phyloP scores from a whole-genome alignment of 2,329 filamentous ascomycete genomes.

The Aureobasidium lini region DNA sequence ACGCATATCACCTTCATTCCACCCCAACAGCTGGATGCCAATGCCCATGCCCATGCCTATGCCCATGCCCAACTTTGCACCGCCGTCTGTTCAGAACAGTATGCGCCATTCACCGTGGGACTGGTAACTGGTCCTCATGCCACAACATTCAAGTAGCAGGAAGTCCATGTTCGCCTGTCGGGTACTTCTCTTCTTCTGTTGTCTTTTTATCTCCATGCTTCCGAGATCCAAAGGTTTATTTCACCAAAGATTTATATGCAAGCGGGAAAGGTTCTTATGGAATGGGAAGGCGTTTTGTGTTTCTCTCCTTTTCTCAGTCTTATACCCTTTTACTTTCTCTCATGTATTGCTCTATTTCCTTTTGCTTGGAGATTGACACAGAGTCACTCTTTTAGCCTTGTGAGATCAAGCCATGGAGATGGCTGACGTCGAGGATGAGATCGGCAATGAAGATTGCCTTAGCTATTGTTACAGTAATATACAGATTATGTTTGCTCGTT shows the following conservation, averaged over 20 bases:
- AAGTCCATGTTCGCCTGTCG: background rate
- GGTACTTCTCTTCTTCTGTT: background rate
- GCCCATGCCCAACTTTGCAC: background rate
- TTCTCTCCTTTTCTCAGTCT: background rate
- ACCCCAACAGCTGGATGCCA: background rate
- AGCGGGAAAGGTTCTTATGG: background rate
- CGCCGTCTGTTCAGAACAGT: background rate
- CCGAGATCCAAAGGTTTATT: background rate
- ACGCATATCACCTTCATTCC: background rate
- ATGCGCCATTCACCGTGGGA: background rate
- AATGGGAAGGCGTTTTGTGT: background rate
- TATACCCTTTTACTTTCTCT: background rate
- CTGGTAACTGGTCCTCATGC: background rate
- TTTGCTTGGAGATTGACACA: background rate
- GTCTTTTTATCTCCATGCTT: background rate
- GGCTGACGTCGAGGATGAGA: background rate
- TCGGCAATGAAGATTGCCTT: background rate
- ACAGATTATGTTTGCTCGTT: background rate
- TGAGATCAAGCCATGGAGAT: background rate
- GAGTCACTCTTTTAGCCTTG: background rate
- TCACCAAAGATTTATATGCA: slow-evolving; percentile 9
- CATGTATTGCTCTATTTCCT: background rate
- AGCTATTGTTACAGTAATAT: slow-evolving; percentile 7
- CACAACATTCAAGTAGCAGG: background rate
- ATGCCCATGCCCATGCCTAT: background rate